Evolutionary conservation across 106 monocot species (phyloP).

Genomic region (Phalaenopsis equestris): DNA sequence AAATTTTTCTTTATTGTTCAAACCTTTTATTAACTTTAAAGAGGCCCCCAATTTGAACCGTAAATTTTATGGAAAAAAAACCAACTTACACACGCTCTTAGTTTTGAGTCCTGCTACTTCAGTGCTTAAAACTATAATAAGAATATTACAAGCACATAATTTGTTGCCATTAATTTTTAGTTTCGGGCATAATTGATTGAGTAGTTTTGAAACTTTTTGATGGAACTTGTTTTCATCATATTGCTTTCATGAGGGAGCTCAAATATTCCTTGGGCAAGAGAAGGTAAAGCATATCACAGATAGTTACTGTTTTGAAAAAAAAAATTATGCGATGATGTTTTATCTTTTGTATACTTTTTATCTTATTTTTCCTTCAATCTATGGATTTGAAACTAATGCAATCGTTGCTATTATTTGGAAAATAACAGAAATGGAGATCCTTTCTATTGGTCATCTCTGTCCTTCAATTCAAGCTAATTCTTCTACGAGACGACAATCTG

Average conservation of each 20-base stretch:
- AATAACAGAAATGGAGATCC: conserved; percentile 21
- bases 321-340: background rate
- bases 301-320: background rate
- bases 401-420: background rate
- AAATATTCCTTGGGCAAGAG: background rate
- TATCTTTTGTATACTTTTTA: background rate
- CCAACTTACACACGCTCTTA: background rate
- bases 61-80: background rate
- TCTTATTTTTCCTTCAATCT: background rate
- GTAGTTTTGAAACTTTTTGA: background rate
- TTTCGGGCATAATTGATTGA: background rate
- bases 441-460: conserved; percentile 15
- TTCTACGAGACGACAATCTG: conserved; percentile 7
- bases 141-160: background rate
- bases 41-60: background rate
- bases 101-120: background rate
- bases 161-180: background rate
- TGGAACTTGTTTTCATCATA: background rate
- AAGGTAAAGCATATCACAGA: background rate
- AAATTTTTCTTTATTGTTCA: background rate
- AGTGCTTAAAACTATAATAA: background rate
- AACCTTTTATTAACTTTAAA: background rate
- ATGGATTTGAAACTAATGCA: background rate
- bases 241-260: background rate
- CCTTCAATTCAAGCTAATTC: conserved; percentile 12